Evolutionary conservation across 2,329 filamentous ascomycete genomes (phyloP).

Genomic region (Exophiala bonariae): DNA sequence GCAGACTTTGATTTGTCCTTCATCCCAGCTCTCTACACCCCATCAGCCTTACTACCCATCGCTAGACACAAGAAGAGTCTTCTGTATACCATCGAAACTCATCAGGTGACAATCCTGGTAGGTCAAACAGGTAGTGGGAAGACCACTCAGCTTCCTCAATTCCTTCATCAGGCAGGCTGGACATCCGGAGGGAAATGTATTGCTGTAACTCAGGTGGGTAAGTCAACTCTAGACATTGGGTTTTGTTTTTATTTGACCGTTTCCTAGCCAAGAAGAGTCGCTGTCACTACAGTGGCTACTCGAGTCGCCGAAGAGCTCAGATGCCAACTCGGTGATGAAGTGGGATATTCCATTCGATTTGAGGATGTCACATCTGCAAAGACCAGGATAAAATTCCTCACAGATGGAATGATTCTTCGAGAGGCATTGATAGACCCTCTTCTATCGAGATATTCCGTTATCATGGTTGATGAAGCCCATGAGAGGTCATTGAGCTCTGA

Average conservation of each 20-base stretch:
- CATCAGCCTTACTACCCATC: constrained; percentile 80
- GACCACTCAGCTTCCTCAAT: constrained; percentile 94
- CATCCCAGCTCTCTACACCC: constrained; percentile 84
- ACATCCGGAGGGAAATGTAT: constrained; percentile 79
- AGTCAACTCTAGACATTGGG: constrained; percentile 26
- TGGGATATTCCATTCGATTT: constrained; percentile 88
- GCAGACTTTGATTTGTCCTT: constrained; percentile 36
- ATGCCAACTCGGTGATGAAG: constrained; percentile 83
- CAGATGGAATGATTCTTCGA: constrained; percentile 84
- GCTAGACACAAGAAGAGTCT: constrained; percentile 76
- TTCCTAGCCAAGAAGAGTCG: constrained; percentile 77
- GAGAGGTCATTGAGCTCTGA: constrained; percentile 92
- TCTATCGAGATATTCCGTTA: constrained; percentile 85
- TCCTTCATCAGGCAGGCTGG: constrained; percentile 85
- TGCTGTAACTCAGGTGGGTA: constrained; percentile 81
- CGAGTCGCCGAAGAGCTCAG: constrained; percentile 87
- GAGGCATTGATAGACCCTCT: constrained; percentile 93
- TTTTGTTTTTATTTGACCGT: constrained; percentile 15
- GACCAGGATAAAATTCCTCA: constrained; percentile 92
- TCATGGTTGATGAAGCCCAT: constrained; percentile 98
- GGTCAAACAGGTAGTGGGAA: constrained; percentile 95
- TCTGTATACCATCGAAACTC: constrained; percentile 82
- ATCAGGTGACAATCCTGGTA: constrained; percentile 82
- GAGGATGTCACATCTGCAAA: constrained; percentile 85
- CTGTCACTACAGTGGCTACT: constrained; percentile 83